phyloP scores from a whole-genome alignment of 352 stramenopile genomes.

The Thalassiosira gravida region DNA sequence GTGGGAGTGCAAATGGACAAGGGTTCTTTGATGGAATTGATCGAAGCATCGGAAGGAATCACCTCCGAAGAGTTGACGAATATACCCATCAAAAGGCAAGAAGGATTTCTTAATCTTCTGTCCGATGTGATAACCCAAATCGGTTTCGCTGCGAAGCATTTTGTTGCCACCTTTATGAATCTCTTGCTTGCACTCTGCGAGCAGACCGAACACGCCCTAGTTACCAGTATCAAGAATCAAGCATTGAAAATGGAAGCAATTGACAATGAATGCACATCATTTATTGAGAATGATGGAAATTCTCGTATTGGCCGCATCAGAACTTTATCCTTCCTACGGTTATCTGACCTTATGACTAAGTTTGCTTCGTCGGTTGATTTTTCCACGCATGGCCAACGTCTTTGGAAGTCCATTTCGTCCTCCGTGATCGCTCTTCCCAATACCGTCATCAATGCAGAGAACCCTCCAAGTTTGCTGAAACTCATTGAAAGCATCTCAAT shows the following conservation, averaged over 20 bases:
- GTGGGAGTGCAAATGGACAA: constrained; percentile 31
- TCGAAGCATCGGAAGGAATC: constrained; percentile 50
- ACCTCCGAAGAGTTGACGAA: constrained; percentile 42
- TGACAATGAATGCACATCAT: constrained; percentile 29
- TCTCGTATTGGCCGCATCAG: constrained; percentile 65
- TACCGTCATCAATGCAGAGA: constrained; percentile 75
- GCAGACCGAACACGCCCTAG: constrained; percentile 51
- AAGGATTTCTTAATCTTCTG: constrained; percentile 85
- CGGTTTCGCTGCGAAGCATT: constrained; percentile 67
- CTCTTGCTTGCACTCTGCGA: constrained; percentile 71
- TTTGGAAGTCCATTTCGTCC: constrained; percentile 72
- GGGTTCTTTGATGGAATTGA: constrained; percentile 44
- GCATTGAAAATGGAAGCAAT: constrained; percentile 28
- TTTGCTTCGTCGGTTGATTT: constrained; percentile 81
- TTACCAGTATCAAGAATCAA: constrained; percentile 47
- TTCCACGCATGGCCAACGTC: constrained; percentile 27
- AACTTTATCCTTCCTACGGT: constrained; percentile 71
- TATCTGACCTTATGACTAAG: constrained; percentile 73
- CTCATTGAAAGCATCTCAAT: constrained; percentile 75
- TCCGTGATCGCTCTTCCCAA: constrained; percentile 75
- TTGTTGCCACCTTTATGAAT: constrained; percentile 71
- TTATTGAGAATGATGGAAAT: constrained; percentile 19
- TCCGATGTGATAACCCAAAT: constrained; percentile 83
- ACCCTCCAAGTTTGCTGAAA: constrained; percentile 70
- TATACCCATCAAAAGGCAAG: constrained; percentile 65